Evolutionary conservation across 306 rosid genomes (phyloP).

Genomic region (Quercus robur): DNA sequence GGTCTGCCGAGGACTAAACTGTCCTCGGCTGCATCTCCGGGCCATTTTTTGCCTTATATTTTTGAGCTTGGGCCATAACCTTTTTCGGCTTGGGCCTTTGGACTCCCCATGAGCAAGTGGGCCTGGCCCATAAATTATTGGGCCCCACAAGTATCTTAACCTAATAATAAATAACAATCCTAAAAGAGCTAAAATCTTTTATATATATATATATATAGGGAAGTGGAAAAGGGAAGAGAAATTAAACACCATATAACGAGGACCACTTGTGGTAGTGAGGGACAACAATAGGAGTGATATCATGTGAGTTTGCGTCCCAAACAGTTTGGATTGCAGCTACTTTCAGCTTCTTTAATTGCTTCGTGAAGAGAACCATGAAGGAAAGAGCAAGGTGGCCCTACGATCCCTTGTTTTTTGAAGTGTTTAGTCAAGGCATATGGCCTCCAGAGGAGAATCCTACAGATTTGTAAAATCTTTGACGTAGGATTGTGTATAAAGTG

Average conservation of each 20-base stretch:
- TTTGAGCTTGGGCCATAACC: too few relatives aligned
- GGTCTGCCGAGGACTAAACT: too few relatives aligned
- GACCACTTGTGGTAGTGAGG: slow-evolving; percentile 36
- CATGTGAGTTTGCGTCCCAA: slow-evolving; percentile 19
- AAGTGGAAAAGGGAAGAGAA: not conserved
- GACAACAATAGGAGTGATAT: slow-evolving; percentile 15
- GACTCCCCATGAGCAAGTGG: too few relatives aligned
- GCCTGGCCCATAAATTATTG: too few relatives aligned
- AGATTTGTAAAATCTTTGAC: slow-evolving; percentile 9
- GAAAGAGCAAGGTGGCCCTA: slow-evolving; percentile 24
- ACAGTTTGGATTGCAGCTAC: not conserved
- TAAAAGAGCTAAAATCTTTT: too few relatives aligned
- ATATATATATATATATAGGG: too few relatives aligned
- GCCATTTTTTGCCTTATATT: too few relatives aligned
- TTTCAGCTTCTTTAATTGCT: not conserved
- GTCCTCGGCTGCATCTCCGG: too few relatives aligned
- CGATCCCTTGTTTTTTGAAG: slow-evolving; percentile 20
- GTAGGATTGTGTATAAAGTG: not conserved
- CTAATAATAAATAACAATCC: too few relatives aligned
- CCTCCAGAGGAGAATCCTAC: slow-evolving; percentile 16
- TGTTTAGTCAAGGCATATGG: slow-evolving; percentile 21
- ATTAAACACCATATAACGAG: slow-evolving; percentile 20
- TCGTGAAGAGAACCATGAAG: slow-evolving; percentile 22
- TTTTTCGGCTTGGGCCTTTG: too few relatives aligned
- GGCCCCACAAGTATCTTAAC: too few relatives aligned